Evolutionary conservation across 2,329 filamentous ascomycete genomes (phyloP), one percentile per base, ranked within the genome.

Genomic region (Fusarium tupiense): DNA sequence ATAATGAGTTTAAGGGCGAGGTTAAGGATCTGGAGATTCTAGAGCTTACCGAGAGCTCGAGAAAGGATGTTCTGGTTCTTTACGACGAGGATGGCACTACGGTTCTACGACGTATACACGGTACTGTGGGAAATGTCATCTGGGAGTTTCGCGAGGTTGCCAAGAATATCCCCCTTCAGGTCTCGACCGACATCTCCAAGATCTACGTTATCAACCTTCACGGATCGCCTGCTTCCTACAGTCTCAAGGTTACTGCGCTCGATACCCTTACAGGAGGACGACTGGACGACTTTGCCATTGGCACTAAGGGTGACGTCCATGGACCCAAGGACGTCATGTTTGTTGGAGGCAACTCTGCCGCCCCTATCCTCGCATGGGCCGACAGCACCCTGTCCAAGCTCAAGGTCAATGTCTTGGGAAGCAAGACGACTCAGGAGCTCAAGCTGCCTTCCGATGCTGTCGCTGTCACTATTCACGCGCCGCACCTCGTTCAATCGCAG

Each of bases 191-290:
- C 87, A 80, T 89, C 82, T 78, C 92, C 85, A 83, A 90, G 87
- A 87, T 96, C 67, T 96, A 94, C 82, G 91, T 95, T 74, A 88
- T 97, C 75, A 91, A 93, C 58, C 86, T 97, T 41, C 93, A 95
- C 85, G 85, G 92, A 79, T 81, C 88, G 82, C 84, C 91, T 38
- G 90, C 91, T 50, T 91, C 93, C 4, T 92, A 93, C 78, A 94
- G 91, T 83, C 86, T 98, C 75, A 94, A 92, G 81, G 90, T 98
- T 63, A 90, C 91, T 2, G 88, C 90, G 1, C 82, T 98, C 76
- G 94, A 97, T 81, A 89, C 90, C 12, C 83, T 91, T 19, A 94
- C 91, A 5, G 96, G 96, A 59, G 89, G 88, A 78, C 91, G 92
- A 78, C 84, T 90, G 41, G 91, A 93, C 63, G 93, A 96, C 77